Conservation (phyloP, 2,329 filamentous ascomycete genomes). For the Geoglossum cookeanum region DNA sequence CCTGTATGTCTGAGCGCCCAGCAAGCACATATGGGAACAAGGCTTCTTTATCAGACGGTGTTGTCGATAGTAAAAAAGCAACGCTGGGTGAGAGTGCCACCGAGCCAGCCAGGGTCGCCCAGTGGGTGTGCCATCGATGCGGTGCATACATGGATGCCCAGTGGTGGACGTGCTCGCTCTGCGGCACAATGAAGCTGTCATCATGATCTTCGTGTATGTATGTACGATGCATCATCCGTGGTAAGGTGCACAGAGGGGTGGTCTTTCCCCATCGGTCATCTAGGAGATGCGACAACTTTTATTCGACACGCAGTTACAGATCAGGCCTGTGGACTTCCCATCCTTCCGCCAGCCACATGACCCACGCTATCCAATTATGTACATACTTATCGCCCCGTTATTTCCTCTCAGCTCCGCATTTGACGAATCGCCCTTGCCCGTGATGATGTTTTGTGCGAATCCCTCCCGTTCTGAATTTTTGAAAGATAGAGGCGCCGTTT, state of each 20-base stretch:
- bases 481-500: not conserved
- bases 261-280: not conserved
- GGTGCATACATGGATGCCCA: conserved; percentile 42
- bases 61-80: not conserved
- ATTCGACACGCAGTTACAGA: not conserved
- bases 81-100: conserved; percentile 7
- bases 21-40: not conserved
- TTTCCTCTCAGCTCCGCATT: not conserved
- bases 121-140: conserved; percentile 39
- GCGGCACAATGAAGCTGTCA: conserved; percentile 36
- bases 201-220: conserved; percentile 19
- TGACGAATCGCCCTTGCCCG: not conserved
- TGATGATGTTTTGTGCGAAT: not conserved
- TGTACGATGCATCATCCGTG: not conserved
- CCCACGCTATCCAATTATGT: not conserved
- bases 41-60: not conserved
- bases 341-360: not conserved
- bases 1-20: conserved; percentile 34
- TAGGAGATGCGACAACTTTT: not conserved
- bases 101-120: conserved; percentile 29
- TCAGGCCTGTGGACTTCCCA: not conserved
- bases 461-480: not conserved
- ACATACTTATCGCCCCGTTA: not conserved
- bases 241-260: not conserved
- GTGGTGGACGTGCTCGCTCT: conserved; percentile 45